These are phyloP conservation scores for Cladophialophora yegresii DNA, from an alignment of 2,329 filamentous ascomycete species.

Conservation along the genomic window DNA sequence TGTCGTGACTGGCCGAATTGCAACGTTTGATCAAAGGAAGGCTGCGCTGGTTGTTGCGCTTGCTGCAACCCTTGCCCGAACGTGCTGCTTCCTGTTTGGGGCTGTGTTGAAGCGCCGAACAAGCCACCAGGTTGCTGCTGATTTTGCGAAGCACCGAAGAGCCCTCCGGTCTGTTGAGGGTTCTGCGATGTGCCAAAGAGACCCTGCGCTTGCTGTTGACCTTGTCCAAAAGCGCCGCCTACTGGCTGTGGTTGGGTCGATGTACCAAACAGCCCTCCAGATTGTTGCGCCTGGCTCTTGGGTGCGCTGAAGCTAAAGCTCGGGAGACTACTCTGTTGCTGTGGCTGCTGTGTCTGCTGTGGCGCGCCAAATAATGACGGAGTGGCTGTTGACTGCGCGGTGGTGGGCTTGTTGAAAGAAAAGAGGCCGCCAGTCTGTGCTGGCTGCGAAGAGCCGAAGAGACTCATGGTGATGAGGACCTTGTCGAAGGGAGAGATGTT, in stretches of 20 bases:
- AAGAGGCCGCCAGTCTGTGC: constrained; percentile 20
- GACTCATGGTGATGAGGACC: constrained; percentile 14
- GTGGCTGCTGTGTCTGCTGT: constrained; percentile 22
- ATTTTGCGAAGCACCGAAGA: constrained; percentile 20
- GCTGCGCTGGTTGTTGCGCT: constrained; percentile 44
- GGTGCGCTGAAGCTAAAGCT: constrained; percentile 27
- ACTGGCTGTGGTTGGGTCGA: constrained; percentile 17
- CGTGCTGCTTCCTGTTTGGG: constrained; percentile 25
- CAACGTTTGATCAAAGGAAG: constrained; percentile 47
- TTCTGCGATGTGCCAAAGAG: constrained; percentile 23
- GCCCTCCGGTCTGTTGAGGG: constrained; percentile 31
- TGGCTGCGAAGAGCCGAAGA: constrained; percentile 24
- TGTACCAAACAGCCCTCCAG: constrained; percentile 39
- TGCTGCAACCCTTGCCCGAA: constrained; percentile 41
- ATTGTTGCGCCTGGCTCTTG: constrained; percentile 36
- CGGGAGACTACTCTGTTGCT: constrained; percentile 24
- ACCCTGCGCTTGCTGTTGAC: constrained; percentile 27
- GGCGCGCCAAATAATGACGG: constrained; percentile 28
- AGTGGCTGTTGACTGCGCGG: constrained; percentile 16
- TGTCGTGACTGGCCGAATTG: constrained; percentile 49
- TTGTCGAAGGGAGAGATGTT: neutral
- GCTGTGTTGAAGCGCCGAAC: constrained; percentile 37
- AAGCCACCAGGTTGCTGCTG: constrained; percentile 40
- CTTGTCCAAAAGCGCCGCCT: constrained; percentile 39
- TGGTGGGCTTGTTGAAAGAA: constrained; percentile 21